phyloP scores from a whole-genome alignment of 2,329 filamentous ascomycete genomes.

The Cercospora sojina region DNA sequence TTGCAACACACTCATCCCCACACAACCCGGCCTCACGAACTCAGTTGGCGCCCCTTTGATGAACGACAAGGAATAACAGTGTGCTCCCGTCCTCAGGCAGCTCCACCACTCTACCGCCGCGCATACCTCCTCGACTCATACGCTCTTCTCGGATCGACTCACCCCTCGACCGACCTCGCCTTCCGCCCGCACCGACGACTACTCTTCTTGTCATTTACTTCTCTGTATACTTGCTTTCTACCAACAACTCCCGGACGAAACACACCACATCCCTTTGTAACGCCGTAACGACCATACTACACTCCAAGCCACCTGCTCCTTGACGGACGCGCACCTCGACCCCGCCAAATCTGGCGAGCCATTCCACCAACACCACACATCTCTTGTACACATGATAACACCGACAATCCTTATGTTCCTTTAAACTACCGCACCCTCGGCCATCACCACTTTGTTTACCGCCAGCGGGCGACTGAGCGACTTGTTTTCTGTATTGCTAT shows the following conservation, averaged over 20 bases:
- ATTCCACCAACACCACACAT: constrained; percentile 12
- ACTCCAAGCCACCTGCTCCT: constrained; percentile 26
- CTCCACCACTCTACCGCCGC: constrained; percentile 17
- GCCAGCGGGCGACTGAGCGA: constrained; percentile 28
- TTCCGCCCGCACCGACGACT: constrained; percentile 8
- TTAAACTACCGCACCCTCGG: constrained; percentile 25
- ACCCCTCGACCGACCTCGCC: constrained; percentile 12
- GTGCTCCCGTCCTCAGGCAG: constrained; percentile 24
- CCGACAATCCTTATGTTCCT: constrained; percentile 35
- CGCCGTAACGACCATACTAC: constrained; percentile 11
- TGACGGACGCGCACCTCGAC: constrained; percentile 27
- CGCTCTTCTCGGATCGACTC: constrained; percentile 13
- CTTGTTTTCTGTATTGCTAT: constrained; percentile 27
- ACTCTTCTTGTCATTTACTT: constrained; percentile 23
- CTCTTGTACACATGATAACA: constrained; percentile 32
- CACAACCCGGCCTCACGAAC: constrained; percentile 4
- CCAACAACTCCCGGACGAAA: neutral
- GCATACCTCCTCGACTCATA: constrained; percentile 5
- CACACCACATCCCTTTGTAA: constrained; percentile 14
- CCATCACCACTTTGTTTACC: constrained; percentile 24
- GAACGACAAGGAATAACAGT: constrained; percentile 19
- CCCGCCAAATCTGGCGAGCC: constrained; percentile 17
- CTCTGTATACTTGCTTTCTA: constrained; percentile 24
- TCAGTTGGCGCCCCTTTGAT: constrained; percentile 20
- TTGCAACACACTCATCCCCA: neutral